phyloP scores from a whole-genome alignment of 176 grass and related monocot species.

The Rhynchospora pubera region DNA sequence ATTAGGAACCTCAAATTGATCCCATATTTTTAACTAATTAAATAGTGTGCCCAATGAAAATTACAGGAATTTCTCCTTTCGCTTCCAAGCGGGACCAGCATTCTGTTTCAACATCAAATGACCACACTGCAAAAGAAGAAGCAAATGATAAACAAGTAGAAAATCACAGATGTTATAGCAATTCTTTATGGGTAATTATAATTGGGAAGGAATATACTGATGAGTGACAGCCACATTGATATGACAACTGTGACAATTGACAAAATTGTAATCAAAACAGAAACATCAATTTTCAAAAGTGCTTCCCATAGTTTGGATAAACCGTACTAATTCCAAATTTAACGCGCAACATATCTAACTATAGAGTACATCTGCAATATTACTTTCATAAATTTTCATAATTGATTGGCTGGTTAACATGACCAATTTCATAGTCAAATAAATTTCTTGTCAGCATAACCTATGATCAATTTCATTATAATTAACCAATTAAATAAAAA shows the following conservation, averaged over 20 bases:
- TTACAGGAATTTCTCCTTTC: conserved; percentile 89
- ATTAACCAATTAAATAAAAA: conserved; percentile 11
- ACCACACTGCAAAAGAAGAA: conserved; percentile 69
- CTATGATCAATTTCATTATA: background rate
- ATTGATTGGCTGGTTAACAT: background rate
- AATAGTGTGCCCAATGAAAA: conserved; percentile 14
- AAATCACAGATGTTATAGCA: background rate
- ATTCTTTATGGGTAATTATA: conserved; percentile 30
- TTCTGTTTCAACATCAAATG: conserved; percentile 71
- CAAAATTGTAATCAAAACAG: background rate
- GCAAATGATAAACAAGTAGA: conserved; percentile 22
- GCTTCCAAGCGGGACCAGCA: conserved; percentile 71
- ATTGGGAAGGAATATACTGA: background rate
- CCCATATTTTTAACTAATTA: conserved; percentile 5
- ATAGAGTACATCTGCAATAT: background rate
- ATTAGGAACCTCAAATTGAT: background rate
- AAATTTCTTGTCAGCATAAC: background rate
- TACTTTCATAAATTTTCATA: background rate
- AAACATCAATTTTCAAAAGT: background rate
- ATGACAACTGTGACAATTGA: background rate
- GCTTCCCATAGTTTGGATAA: background rate
- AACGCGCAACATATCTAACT: background rate
- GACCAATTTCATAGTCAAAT: background rate
- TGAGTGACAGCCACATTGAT: background rate
- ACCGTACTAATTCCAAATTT: background rate